Conservation (phyloP, 495 filamentous ascomycete genomes). For the Lichina pygmaea region DNA sequence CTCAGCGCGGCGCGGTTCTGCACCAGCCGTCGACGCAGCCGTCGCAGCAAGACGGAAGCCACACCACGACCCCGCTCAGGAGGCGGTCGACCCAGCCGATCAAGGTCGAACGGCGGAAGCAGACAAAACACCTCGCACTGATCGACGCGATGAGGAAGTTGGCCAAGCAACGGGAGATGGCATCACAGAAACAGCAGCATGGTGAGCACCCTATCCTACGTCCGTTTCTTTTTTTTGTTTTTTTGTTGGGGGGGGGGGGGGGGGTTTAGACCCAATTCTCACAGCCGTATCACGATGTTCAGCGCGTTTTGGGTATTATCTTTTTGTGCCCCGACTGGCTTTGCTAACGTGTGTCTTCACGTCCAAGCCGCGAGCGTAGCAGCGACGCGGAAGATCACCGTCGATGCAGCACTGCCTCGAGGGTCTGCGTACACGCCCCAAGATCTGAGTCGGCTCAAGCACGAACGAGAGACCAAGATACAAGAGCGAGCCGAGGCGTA, state of each 20-base stretch:
- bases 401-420: conserved; percentile 33
- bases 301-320: neutral
- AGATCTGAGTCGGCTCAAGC: conserved; percentile 68
- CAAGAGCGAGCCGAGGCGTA: conserved; percentile 46
- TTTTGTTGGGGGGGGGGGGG: neutral
- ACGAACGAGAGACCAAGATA: conserved; percentile 55
- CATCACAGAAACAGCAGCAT: conserved; percentile 65
- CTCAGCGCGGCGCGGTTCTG: conserved; percentile 35
- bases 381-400: conserved; percentile 39
- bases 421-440: conserved; percentile 41
- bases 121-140: conserved; percentile 59
- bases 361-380: conserved; percentile 30
- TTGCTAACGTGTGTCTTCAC: conserved; percentile 5
- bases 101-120: conserved; percentile 61
- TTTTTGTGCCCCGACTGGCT: conserved; percentile 1
- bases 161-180: conserved; percentile 75
- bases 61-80: conserved; percentile 25
- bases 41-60: conserved; percentile 27
- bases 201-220: conserved; percentile 18
- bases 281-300: neutral
- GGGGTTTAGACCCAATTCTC: neutral
- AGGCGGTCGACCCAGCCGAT: conserved; percentile 44
- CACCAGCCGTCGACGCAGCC: conserved; percentile 33
- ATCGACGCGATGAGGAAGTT: conserved; percentile 88
- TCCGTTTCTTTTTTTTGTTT: neutral